These are phyloP conservation scores for Salix dunnii DNA, from an alignment of 345 rosid species.

Conservation along the genomic window DNA sequence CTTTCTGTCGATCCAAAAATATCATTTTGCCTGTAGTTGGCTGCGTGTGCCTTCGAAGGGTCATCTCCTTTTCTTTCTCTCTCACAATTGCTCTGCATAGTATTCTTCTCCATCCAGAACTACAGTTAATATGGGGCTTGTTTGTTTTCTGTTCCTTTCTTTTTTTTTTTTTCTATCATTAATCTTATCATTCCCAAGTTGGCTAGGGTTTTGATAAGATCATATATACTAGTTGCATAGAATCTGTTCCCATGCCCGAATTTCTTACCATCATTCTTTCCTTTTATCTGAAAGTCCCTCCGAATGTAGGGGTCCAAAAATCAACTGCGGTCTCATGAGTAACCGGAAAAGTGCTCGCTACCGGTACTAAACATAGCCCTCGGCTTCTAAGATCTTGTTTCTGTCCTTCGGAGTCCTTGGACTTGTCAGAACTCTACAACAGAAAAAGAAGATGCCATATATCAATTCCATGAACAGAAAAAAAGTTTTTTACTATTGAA, in stretches of 20 bases:
- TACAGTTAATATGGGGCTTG: slow-evolving; percentile 10
- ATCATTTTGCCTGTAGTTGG: slow-evolving; percentile 20
- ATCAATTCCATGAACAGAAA: neutral
- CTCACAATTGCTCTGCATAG: neutral
- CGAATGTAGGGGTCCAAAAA: slow-evolving; percentile 94
- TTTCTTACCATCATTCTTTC: slow-evolving; percentile 4
- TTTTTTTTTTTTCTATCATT: neutral
- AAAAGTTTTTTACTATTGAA: neutral
- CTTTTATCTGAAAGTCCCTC: slow-evolving; percentile 83
- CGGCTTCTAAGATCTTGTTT: slow-evolving; percentile 86
- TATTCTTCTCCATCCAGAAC: slow-evolving; percentile 17
- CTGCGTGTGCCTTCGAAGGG: slow-evolving; percentile 13
- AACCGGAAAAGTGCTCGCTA: slow-evolving; percentile 84
- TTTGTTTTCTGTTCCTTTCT: slow-evolving; percentile 4
- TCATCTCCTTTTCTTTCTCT: slow-evolving; percentile 12
- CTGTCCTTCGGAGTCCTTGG: slow-evolving; percentile 57
- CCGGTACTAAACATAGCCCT: slow-evolving; percentile 87
- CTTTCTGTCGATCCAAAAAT: no score
- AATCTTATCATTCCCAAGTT: slow-evolving; percentile 32
- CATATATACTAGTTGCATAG: slow-evolving; percentile 20
- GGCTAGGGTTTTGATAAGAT: slow-evolving; percentile 40
- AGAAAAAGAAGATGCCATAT: neutral
- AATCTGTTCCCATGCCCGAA: slow-evolving; percentile 27
- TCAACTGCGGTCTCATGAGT: slow-evolving; percentile 77
- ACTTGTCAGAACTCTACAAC: slow-evolving; percentile 50